Base-by-base conservation (phyloP, 257 asterid genomes). In the Cinchona pubescens region DNA sequence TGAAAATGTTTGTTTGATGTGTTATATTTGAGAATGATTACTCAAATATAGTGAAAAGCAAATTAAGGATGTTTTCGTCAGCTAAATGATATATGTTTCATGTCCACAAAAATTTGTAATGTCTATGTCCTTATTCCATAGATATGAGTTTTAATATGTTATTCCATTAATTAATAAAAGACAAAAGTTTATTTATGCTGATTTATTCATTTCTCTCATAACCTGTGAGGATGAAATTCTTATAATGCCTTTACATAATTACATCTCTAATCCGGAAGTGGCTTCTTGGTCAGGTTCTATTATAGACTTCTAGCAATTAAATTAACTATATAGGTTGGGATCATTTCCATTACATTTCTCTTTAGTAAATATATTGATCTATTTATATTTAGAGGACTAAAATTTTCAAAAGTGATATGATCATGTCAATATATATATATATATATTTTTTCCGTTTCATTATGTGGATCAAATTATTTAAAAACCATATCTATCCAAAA, bases 41-140 rank as follows among this genome's bases (percentile, higher is more conserved):
- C 60, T 69, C 43, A 69, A 16, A 18, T 69, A 46, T 45, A 69
- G n/a, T 9, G 70, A 37, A 69, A n/a, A 69, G 61, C 60, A 46
- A n/a, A n/a, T n/a, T n/a, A 69, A 69, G 72, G 43, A 46, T 43
- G 58, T 46, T 69, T 69, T 45, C 12, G 11, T 40, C 34, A 42
- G 30, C 19, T 45, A 68, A 45, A 46, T 25, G 73, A 38, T n/a
- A n/a, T n/a, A n/a, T 43, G 14, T 7, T 46, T 68, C 23, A 13
- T 68, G 59, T 45, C 40, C 15, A 13, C 4, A 34, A 43, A 46
- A 45, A 27, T 43, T 68, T 68, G 59, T 45, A 27, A 59, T 68
- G 27, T 46, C 58, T 14, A 68, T 25, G 58, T 68, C n/a, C n/a
- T n/a, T n/a, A n/a, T n/a, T n/a, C 13, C 23, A 45, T 68, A 43